Evolutionary conservation across 257 asterid genomes (phyloP), one percentile per base, ranked within the genome.

Genomic region (Fraxinus pennsylvanica): DNA sequence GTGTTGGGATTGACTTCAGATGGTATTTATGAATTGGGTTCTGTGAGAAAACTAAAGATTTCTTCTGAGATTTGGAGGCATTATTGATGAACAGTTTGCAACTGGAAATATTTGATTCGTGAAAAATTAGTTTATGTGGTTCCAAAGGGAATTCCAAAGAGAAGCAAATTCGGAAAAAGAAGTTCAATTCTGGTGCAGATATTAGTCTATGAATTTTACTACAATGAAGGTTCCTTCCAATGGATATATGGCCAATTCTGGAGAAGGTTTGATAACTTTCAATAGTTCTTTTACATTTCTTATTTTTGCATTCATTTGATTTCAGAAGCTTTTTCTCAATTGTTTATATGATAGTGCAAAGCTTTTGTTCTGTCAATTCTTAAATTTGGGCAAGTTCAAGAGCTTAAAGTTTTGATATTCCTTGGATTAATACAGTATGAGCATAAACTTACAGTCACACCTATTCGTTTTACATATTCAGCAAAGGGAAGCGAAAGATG

Each of bases 191-290:
- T 76, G 83, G 85, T 63, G 57, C 61, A 21, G 22, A 72, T 54
- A 45, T 65, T 78, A 32, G 78, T 81, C 76, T 47, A 78, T 71
- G 54, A 59, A 63, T 45, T 71, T 80, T 74, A 84, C 45, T 59
- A 81, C 77, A 78, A 95, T 91, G 99, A 95, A 91, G 94, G 84
- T 94, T 74, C 90, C 96, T 77, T 77, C 96, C 57, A 87, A 80
- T 79, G 99, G 94, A 66, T 89, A 83, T 83, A 68, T 88, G 82
- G 83, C 92, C 76, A 94, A 91, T 88, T 80, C 97, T 69, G 94
- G 82, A 67, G 97, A 95, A 89, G 98, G 99, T 92, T 61, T 66
- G 88, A 76, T 75, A 45, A 35, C 71, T 43, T 63, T 76, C 30
- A 74, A 6, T 76, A 21, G 61, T 70, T 80, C 72, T 43, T 12